These are phyloP conservation scores for Acorus gramineus DNA, from an alignment of 106 monocot species.

Conservation along the genomic window DNA sequence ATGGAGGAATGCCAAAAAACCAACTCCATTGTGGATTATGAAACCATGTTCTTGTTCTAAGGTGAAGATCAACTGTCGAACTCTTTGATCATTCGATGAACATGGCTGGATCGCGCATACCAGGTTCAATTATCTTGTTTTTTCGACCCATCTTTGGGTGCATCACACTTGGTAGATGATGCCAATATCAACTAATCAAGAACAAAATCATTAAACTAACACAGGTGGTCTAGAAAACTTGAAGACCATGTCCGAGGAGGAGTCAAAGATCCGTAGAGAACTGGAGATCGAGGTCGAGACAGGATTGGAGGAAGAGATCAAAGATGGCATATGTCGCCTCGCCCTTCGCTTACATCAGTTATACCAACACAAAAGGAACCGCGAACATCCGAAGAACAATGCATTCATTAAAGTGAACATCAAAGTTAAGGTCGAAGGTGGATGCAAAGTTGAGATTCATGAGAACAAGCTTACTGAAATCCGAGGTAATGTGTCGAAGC, in stretches of 20 bases:
- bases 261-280: conserved; percentile 23
- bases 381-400: not conserved
- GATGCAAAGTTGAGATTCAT: conserved; percentile 13
- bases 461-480: not conserved
- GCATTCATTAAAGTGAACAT: conserved; percentile 9
- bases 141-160: no score
- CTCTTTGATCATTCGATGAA: no score
- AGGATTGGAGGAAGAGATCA: conserved; percentile 37
- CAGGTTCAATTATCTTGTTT: no score
- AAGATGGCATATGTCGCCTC: conserved; percentile 13
- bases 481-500: not conserved
- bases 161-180: no score
- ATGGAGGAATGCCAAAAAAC: no score
- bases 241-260: conserved; percentile 7
- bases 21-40: no score
- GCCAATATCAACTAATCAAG: no score
- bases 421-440: conserved; percentile 8
- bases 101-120: no score
- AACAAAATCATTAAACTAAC: no score
- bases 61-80: no score
- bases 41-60: no score
- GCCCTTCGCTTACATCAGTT: conserved; percentile 21
- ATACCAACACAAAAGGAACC: conserved; percentile 11
- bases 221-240: no score
- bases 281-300: conserved; percentile 24